phyloP scores from a whole-genome alignment of 108 stramenopile species.

The Epipyxis sp. region DNA sequence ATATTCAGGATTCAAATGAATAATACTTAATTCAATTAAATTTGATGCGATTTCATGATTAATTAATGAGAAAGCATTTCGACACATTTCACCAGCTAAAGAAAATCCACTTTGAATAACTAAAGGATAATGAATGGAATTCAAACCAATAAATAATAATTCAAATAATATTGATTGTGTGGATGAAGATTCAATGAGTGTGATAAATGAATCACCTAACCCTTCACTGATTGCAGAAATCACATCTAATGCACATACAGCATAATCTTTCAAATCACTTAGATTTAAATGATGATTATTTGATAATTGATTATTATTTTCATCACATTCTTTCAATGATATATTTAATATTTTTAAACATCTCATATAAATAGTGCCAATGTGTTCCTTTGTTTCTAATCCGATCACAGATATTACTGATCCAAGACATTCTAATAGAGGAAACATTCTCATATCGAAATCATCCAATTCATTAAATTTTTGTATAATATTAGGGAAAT shows the following conservation, averaged over 20 bases:
- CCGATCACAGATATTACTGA: neutral
- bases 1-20: neutral
- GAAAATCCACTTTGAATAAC: neutral
- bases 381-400: neutral
- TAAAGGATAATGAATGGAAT: neutral
- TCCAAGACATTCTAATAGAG: neutral
- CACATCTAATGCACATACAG: constrained; percentile 3
- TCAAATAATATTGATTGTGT: neutral
- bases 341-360: neutral
- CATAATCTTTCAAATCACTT: constrained; percentile 2
- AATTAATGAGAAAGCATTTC: neutral
- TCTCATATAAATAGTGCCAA: neutral
- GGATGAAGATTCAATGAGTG: neutral
- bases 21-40: neutral
- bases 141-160: neutral
- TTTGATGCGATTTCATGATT: neutral
- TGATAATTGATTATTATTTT: too few relatives aligned
- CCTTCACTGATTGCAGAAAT: neutral
- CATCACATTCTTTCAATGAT: neutral
- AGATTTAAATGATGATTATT: too few relatives aligned
- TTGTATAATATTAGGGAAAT: neutral
- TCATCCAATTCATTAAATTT: neutral
- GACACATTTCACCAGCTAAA: neutral
- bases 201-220: neutral
- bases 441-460: neutral